Base-by-base conservation (phyloP, 805 yeast genomes). In the Ogataea nonfermentans region DNA sequence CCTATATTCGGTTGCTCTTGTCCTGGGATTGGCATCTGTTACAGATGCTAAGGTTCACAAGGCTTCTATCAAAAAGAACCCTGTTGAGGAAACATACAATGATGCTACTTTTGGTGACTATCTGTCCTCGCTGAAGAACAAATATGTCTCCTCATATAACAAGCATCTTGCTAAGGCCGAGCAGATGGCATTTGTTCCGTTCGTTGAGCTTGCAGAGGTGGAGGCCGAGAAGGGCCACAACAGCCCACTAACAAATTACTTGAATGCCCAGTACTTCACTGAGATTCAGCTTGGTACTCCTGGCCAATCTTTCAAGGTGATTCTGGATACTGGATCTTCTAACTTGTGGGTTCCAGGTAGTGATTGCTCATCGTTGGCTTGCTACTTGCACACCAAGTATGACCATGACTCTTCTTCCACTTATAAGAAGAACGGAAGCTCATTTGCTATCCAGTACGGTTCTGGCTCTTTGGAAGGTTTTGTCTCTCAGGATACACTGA, bases 221-320 rank as follows among this genome's bases (percentile, higher is more conserved):
- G 53, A 51, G 5, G 61, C 55, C 26, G 54, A 55, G 24, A 68
- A 59, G 13, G 78, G 73, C 25, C 88, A 83, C 60, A 83, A 84
- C 50, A 73, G 87, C 33, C 97, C 98, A 10, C 76, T 93, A 63
- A 82, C 93, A 49, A 90, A 93, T 71, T 93, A 91, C 66, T 67
- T 87, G 68, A 93, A 93, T 63, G 98, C 98, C 29, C 99, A 93
- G 70, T 91, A 93, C 68, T 93, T 75, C 63, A 84, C 99, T 30
- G 97, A 91, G 59, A 85, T 93, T 55, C 71, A 79, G 42, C 58
- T 93, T 43, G 99, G 99, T 53, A 84, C 96, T 28, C 99, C 99
- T 8, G 87, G 85, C 35, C 99, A 93, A 71, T 63, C 76, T 12
- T 93, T 93, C 68, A 91, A 91, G 73, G 98, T 93, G 35, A 79